Evolutionary conservation across 2,329 filamentous ascomycete species (phyloP), one percentile per base, ranked within the genome.

Genomic region (Fusarium nurragi): DNA sequence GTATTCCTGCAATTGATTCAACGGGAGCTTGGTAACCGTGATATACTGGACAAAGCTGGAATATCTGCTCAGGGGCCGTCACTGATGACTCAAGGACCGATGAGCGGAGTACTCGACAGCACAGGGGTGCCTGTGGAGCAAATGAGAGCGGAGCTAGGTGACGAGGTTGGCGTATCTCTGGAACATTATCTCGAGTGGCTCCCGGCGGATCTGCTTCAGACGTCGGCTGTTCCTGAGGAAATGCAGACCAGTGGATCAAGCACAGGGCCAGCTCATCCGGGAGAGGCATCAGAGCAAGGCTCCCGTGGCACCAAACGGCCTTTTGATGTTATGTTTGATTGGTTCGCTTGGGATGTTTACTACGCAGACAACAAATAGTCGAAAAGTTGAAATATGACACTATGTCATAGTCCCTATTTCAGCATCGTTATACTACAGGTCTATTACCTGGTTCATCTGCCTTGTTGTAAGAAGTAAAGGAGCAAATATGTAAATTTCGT

Each of bases 311-410:
- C 4, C 0, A 57, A 58, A 13, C 39, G 40, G 4, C 47, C 45
- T 1, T 58, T 60, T 16, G 36, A 60, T 40, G 18, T 43, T 6
- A 45, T 49, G 23, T 51, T 60, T 21, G 39, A 57, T 22, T 60
- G 56, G 56, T 51, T 60, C 11, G 40, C 52, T 12, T 60, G 40
- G 56, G 52, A 60, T 32, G 21, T 22, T 1, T 40, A 56, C 21
- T 44, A 56, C 21, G 39, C 23, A 2, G 34, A 48, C 3, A 41
- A 2, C 7, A 12, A 23, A 16, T 16, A 26, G 1, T 25, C n/a
- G 34, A 21, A 7, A 6, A n/a, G 13, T 5, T n/a, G n/a, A n/a
- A n/a, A n/a, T n/a, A n/a, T n/a, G n/a, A n/a, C n/a, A n/a, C n/a
- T n/a, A n/a, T n/a, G n/a, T n/a, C n/a, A n/a, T n/a, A n/a, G n/a